Conservation (phyloP, 352 stramenopile species). For the Elongisporangium anandrum region DNA sequence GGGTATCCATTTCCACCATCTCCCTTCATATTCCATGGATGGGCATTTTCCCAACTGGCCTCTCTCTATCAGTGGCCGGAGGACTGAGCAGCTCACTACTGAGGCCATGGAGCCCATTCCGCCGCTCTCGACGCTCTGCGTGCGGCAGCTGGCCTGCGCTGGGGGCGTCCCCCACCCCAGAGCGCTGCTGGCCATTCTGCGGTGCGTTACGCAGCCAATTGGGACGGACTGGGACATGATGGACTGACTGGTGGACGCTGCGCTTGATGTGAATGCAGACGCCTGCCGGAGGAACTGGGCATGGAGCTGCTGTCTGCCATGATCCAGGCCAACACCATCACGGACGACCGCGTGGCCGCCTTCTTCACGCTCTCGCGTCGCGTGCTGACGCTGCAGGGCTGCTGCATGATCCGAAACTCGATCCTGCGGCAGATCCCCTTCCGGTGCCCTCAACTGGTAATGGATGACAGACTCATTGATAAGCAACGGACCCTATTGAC, state of each 20-base stretch:
- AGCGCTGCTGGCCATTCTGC: constrained; percentile 49
- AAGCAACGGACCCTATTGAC: neutral
- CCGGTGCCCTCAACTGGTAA: constrained; percentile 74
- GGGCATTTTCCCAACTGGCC: constrained; percentile 10
- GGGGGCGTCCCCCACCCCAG: constrained; percentile 38
- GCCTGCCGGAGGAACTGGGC: constrained; percentile 78
- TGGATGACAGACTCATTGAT: neutral
- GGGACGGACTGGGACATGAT: neutral
- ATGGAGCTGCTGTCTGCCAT: constrained; percentile 69
- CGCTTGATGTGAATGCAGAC: constrained; percentile 21
- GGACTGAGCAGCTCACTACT: no score
- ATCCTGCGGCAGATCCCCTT: constrained; percentile 84
- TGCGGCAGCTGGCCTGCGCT: constrained; percentile 38
- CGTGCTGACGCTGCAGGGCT: constrained; percentile 69
- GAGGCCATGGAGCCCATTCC: constrained; percentile 21
- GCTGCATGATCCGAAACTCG: constrained; percentile 79
- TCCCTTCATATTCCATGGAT: constrained; percentile 9
- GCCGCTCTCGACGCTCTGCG: constrained; percentile 56
- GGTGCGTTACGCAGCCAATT: constrained; percentile 23
- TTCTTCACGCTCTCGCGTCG: constrained; percentile 78
- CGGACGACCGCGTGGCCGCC: constrained; percentile 73
- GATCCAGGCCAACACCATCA: constrained; percentile 68
- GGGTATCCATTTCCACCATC: constrained; percentile 4
- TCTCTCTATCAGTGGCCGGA: constrained; percentile 11
- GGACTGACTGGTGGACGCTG: neutral